Percentiles rank a stretch among this genome's conserved stretches.
Evolutionary conservation across 805 yeast genomes (phyloP).

Genomic region (Cyberlindnera lachancei): DNA sequence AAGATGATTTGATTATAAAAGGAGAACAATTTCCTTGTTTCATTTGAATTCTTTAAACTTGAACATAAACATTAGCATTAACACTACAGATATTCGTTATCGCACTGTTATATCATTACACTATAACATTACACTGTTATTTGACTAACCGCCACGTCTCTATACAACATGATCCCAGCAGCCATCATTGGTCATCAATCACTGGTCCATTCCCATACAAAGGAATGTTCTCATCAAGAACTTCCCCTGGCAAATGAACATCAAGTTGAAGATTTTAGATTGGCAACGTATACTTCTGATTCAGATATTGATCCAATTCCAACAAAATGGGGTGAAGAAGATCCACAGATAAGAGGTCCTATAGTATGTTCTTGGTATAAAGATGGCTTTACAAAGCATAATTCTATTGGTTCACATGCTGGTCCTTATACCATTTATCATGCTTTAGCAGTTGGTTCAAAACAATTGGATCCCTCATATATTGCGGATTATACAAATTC

Average conservation of each 20-base stretch:
- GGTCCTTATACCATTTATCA: conserved; percentile 61
- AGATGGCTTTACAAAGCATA: conserved; percentile 44
- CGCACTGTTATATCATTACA: too few species aligned
- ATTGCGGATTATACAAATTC: conserved; percentile 56
- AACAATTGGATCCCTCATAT: conserved; percentile 45
- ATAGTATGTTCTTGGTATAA: conserved; percentile 45
- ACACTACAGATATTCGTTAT: too few species aligned
- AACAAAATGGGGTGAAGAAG: conserved; percentile 45
- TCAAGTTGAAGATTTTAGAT: conserved; percentile 26
- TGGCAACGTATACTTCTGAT: conserved; percentile 50
- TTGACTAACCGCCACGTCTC: too few species aligned
- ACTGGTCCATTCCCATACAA: conserved; percentile 6
- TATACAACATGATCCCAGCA: conserved; percentile 22
- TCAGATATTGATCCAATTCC: conserved; percentile 40
- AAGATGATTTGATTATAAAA: too few species aligned
- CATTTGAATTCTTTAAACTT: too few species aligned
- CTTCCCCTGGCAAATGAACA: conserved; percentile 16
- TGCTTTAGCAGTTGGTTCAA: conserved; percentile 57
- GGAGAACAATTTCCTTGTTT: too few species aligned
- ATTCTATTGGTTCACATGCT: conserved; percentile 58
- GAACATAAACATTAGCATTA: too few species aligned
- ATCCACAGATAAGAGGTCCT: conserved; percentile 46
- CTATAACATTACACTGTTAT: too few species aligned
- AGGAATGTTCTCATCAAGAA: conserved; percentile 7
- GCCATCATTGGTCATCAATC: conserved; percentile 13